These are phyloP conservation scores for Galerina sulciceps DNA, from an alignment of 768 basidiomycete genomes.

Conservation along the genomic window DNA sequence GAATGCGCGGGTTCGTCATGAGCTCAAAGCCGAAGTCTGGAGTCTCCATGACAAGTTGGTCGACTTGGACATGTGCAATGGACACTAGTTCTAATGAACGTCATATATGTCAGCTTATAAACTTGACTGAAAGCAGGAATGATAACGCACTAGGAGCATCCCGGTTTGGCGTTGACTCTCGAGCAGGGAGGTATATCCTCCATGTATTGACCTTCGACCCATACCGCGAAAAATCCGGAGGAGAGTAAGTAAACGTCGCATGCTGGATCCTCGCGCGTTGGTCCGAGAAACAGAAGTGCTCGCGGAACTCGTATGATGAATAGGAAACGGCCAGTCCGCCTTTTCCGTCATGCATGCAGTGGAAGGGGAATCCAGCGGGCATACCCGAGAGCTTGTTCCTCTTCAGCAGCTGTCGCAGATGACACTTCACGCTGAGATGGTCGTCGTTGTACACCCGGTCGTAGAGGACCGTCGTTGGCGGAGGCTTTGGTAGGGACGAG, in stretches of 20 bases:
- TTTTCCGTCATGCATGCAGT: conserved; percentile 23
- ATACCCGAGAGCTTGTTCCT: conserved; percentile 32
- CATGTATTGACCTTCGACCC: conserved; percentile 30
- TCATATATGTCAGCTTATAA: background rate
- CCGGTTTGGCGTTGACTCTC: conserved; percentile 22
- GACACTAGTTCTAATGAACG: conserved; percentile 25
- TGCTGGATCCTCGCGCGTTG: conserved; percentile 20
- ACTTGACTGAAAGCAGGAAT: no score
- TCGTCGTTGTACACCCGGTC: conserved; percentile 14
- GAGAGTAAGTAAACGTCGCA: conserved; percentile 31
- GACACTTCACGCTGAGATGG: conserved; percentile 24
- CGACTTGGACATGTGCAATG: conserved; percentile 42
- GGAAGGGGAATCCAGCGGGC: conserved; percentile 43
- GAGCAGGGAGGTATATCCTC: conserved; percentile 31
- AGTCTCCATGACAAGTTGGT: conserved; percentile 35
- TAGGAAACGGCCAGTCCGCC: conserved; percentile 28
- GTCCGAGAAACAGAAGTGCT: conserved; percentile 29
- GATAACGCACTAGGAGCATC: conserved; percentile 29
- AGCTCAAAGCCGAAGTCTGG: conserved; percentile 33
- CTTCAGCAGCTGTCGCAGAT: conserved; percentile 35
- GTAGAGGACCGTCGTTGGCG: conserved; percentile 8
- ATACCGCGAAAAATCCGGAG: conserved; percentile 15
- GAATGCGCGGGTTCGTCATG: conserved; percentile 33
- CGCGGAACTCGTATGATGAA: conserved; percentile 38
- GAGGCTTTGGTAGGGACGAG: conserved; percentile 3